Evolutionary conservation across 106 monocot genomes (phyloP).

Genomic region (Iris macrosiphon): DNA sequence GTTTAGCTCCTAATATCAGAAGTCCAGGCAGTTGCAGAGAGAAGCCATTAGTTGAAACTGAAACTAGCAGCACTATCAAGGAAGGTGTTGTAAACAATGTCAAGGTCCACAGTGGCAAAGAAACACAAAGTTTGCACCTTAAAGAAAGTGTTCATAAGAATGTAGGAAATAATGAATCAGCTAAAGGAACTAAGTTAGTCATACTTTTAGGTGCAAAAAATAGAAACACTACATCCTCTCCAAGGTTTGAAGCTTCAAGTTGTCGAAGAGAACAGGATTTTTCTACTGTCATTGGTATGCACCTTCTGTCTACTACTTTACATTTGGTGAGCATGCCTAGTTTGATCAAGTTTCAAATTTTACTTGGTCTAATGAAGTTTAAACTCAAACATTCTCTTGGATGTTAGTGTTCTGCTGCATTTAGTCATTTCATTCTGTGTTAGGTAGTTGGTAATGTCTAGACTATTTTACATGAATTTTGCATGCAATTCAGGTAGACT

Average conservation of each 20-base stretch:
- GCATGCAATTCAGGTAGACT: no score
- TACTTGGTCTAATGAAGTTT: no score
- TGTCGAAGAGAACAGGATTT: constrained; percentile 50
- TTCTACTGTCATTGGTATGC: constrained; percentile 38
- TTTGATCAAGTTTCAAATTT: not conserved
- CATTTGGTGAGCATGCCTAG: not conserved
- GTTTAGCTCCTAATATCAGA: no score
- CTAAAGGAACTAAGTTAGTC: constrained; percentile 59
- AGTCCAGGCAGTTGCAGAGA: no score
- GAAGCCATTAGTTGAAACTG: not conserved
- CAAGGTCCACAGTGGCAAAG: constrained; percentile 18
- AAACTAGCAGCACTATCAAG: not conserved
- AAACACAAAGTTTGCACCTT: constrained; percentile 13
- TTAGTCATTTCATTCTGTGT: no score
- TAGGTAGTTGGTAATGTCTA: no score
- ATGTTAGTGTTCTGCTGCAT: no score
- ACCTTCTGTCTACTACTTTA: not conserved
- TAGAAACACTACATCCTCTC: constrained; percentile 38
- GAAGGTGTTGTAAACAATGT: constrained; percentile 9
- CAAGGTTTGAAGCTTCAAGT: constrained; percentile 56
- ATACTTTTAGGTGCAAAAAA: constrained; percentile 60
- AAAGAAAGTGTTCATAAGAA: constrained; percentile 25
- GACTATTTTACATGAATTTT: no score
- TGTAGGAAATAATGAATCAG: constrained; percentile 32
- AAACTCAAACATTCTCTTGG: no score